Percentiles rank a stretch among this genome's conserved stretches.
Evolutionary conservation across 1,284 basidiomycete species (phyloP).

Genomic region (Ceratobasidium sp.): DNA sequence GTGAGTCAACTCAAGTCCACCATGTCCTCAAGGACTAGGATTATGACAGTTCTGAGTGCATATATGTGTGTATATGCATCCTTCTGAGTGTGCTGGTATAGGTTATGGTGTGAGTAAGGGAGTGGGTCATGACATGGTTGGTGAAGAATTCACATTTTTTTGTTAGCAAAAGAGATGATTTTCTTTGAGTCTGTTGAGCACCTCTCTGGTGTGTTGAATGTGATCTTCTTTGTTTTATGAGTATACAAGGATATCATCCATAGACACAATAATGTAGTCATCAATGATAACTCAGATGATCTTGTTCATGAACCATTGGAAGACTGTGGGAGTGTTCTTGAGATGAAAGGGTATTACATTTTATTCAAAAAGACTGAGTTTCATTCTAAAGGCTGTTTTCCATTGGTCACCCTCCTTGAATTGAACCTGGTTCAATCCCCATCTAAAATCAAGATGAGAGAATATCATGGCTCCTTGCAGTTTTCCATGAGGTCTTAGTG

Average conservation of each 20-base stretch:
- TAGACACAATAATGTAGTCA: slow-evolving; percentile 44
- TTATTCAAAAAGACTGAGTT: slow-evolving; percentile 52
- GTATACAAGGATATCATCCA: slow-evolving; percentile 53
- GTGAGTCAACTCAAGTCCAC: too few relatives aligned
- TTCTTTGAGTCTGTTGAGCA: slow-evolving; percentile 44
- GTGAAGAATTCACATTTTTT: slow-evolving; percentile 22
- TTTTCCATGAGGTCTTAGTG: slow-evolving; percentile 46
- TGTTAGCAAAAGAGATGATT: slow-evolving; percentile 35
- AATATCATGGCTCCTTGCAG: slow-evolving; percentile 46
- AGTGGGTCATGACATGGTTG: not conserved
- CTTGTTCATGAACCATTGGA: slow-evolving; percentile 48
- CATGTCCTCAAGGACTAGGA: too few relatives aligned
- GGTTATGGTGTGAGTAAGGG: too few relatives aligned
- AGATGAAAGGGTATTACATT: slow-evolving; percentile 54
- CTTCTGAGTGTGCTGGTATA: too few relatives aligned
- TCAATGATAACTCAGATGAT: slow-evolving; percentile 42
- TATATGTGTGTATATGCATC: too few relatives aligned
- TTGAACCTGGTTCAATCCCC: slow-evolving; percentile 49
- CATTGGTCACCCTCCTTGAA: slow-evolving; percentile 46
- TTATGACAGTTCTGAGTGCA: too few relatives aligned
- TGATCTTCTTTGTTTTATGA: slow-evolving; percentile 53
- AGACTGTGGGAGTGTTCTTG: slow-evolving; percentile 52
- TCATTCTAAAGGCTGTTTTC: slow-evolving; percentile 52
- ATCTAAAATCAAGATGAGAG: slow-evolving; percentile 49
- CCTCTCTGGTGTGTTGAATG: slow-evolving; percentile 44